Base-by-base conservation (phyloP, 2,329 filamentous ascomycete genomes). In the Cladobotryum mycophilum region DNA sequence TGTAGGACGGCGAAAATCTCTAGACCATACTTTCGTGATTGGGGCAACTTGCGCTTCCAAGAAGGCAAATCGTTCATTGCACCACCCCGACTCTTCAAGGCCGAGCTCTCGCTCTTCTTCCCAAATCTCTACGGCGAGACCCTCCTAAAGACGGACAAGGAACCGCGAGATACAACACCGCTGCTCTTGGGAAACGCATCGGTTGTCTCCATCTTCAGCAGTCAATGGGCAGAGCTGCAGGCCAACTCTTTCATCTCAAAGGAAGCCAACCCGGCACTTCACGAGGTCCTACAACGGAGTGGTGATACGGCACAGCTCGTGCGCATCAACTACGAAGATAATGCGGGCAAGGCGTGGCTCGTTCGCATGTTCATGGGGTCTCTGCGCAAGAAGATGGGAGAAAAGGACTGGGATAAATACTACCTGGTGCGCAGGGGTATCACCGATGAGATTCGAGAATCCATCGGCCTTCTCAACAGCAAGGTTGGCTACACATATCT, bases 401-500 rank as follows among this genome's bases (percentile, higher is more conserved):
- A 76, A 63, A 69, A 69, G 50, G 75, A 82, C 55, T 82, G 81
- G 76, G 71, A 70, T 44, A 74, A 73, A 59, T 86, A 86, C 65
- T 83, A 86, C 57, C 61, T 85, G 33, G 77, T 86, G 17, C 71
- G 72, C 47, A 74, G 70, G 53, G 81, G 80, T 37, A 64, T 86
- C 47, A 77, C 79, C 0, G 78, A 83, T 48, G 75, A 82, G 49
- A 80, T 85, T 49, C 74, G 78, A 47, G 82, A 85, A 66, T 74
- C 71, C 37, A 81, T 86, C 54, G 84, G 83, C 11, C 59, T 95
- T 64, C 72, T 95, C 64, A 99, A 99, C 70, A 84, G 82, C 58
- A 95, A 91, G 69, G 92, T 96, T 34, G 92, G 91, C 36, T 97
- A 96, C 70, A 86, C 91, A 4, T 99, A 96, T 69, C 76, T 99